A percentile compares a stretch with the other conserved stretches of the same genome.
phyloP scores from a whole-genome alignment of 2,329 filamentous ascomycete species.

The Pseudocercospora ulei region DNA sequence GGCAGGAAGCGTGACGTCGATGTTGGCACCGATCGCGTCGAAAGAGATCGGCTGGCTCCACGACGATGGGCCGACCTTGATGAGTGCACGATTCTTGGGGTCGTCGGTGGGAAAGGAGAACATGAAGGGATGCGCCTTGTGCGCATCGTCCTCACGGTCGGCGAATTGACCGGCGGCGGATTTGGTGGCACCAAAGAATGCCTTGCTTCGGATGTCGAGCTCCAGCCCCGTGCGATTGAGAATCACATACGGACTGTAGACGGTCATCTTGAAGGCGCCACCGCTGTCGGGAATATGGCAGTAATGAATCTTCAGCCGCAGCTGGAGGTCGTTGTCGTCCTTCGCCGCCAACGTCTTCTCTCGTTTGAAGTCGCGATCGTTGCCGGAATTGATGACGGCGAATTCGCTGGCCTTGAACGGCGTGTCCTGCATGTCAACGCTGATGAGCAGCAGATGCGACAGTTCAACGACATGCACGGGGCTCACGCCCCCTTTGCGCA shows the following conservation, averaged over 20 bases:
- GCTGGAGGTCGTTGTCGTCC: conserved; percentile 67
- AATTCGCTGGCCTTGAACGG: conserved; percentile 93
- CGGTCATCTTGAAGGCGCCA: conserved; percentile 87
- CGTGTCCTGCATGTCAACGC: conserved; percentile 93
- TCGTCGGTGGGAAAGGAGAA: conserved; percentile 88
- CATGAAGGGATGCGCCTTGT: conserved; percentile 84
- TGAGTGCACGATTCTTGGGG: conserved; percentile 75
- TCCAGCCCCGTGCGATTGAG: conserved; percentile 90
- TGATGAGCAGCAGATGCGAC: conserved; percentile 83
- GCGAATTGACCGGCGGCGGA: conserved; percentile 68
- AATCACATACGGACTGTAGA: conserved; percentile 90
- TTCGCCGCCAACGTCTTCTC: conserved; percentile 72
- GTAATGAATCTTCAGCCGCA: conserved; percentile 83
- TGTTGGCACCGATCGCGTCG: conserved; percentile 88
- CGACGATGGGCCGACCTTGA: conserved; percentile 78
- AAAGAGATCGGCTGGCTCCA: conserved; percentile 99
- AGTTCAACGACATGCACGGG: conserved; percentile 95
- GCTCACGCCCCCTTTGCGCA: conserved; percentile 91
- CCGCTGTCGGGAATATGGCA: conserved; percentile 82
- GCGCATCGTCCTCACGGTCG: conserved; percentile 47
- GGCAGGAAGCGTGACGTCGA: conserved; percentile 75
- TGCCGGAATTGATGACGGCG: conserved; percentile 86
- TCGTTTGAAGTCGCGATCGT: conserved; percentile 75
- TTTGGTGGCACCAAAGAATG: conserved; percentile 72
- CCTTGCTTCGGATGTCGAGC: conserved; percentile 78